Conservation (phyloP, 768 basidiomycete species). For the Myochromella boudieri region DNA sequence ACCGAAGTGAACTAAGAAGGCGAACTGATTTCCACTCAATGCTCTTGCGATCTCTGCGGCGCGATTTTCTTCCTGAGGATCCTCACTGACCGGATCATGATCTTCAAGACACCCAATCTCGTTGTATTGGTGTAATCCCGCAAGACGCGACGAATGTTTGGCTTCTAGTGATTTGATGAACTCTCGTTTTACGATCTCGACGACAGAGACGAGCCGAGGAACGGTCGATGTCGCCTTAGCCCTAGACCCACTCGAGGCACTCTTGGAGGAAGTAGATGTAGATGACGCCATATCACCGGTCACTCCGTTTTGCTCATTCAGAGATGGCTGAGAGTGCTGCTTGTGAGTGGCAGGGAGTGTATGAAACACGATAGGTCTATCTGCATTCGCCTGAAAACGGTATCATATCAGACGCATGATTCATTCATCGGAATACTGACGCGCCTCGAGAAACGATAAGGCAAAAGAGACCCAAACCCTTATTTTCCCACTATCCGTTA, state of each 20-base stretch:
- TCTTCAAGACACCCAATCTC: constrained; percentile 59
- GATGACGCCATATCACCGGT: background rate
- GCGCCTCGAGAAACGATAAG: constrained; percentile 53
- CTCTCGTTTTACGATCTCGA: constrained; percentile 85
- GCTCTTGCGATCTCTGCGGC: constrained; percentile 38
- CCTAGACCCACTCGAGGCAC: background rate
- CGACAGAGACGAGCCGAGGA: constrained; percentile 72
- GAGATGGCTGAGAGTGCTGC: no score
- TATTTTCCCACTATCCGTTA: constrained; percentile 58
- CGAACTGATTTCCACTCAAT: constrained; percentile 63
- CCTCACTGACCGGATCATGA: constrained; percentile 18
- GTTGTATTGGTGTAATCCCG: constrained; percentile 78
- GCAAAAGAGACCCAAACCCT: constrained; percentile 51
- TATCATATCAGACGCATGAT: background rate
- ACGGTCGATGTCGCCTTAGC: constrained; percentile 39
- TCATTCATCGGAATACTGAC: constrained; percentile 9
- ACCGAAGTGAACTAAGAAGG: constrained; percentile 15
- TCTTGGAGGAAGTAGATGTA: constrained; percentile 5
- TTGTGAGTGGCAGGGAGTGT: constrained; percentile 53
- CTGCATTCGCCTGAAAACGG: constrained; percentile 49
- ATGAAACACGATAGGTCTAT: constrained; percentile 54
- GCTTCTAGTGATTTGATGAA: constrained; percentile 55
- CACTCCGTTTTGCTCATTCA: background rate
- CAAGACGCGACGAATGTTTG: constrained; percentile 36
- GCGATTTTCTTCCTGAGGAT: constrained; percentile 28